Percentiles rank a stretch among this genome's conserved stretches.
These are phyloP conservation scores for Rhizopogon roseolus DNA, from an alignment of 768 basidiomycete genomes.

Conservation along the genomic window DNA sequence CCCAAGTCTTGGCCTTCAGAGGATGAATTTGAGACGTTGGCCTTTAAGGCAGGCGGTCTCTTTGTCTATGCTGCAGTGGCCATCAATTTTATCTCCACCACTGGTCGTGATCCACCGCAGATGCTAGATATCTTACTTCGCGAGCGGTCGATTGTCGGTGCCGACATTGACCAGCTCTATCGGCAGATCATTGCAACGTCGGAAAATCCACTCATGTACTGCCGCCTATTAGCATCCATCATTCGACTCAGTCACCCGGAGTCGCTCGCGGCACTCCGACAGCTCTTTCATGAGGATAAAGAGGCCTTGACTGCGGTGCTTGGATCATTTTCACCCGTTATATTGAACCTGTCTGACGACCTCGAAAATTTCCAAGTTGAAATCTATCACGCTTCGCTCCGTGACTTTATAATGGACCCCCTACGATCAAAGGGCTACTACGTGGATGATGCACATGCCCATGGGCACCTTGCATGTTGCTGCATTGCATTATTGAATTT, in stretches of 20 bases:
- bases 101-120: neutral
- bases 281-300: neutral
- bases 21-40: conserved; percentile 9
- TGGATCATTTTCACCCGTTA: neutral
- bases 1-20: conserved; percentile 11
- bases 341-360: neutral
- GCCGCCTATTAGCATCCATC: neutral
- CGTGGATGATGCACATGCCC: neutral
- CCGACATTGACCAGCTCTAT: neutral
- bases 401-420: neutral
- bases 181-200: neutral
- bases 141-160: neutral
- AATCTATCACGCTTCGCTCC: conserved; percentile 1
- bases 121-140: neutral
- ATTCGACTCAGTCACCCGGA: neutral
- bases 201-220: neutral
- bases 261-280: neutral
- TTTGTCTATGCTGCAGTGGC: conserved; percentile 13
- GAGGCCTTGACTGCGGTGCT: neutral
- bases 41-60: conserved; percentile 6
- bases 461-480: neutral
- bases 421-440: neutral
- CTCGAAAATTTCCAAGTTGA: neutral
- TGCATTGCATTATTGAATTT: neutral
- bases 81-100: conserved; percentile 9